Evolutionary conservation across 495 filamentous ascomycete genomes (phyloP), one percentile per base, ranked within the genome.

Genomic region (Talaromyces nanjingensis): DNA sequence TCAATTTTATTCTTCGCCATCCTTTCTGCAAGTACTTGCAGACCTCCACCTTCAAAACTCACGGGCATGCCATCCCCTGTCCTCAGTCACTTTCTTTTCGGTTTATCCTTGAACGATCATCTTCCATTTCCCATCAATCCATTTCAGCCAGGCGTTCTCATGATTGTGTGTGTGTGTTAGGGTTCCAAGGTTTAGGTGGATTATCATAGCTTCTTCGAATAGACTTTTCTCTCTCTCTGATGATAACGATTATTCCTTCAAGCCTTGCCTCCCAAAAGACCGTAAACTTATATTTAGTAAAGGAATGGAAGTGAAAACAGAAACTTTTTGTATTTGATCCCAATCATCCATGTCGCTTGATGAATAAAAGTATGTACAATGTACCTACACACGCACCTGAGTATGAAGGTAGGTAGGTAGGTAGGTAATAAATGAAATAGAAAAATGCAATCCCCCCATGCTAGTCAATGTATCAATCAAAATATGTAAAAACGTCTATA

Each of bases 241-340:
- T 42, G 37, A 42, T 42, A 42, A 42, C 9, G 37, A 42, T 16
- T 42, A 42, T 42, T 14, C 16, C 37, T 42, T 42, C 29, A 31
- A 31, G 29, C 29, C 29, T 31, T 31, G 29, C 29, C 29, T 31
- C 4, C 29, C 29, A 31, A 31, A 27, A 27, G 4, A 6, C 29
- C 29, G 29, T 31, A 31, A 31, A 31, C 3, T 31, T 31, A 31
- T 3, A 31, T 31, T 31, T 31, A 6, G 3, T 3, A 31, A 31
- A 31, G 29, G 29, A 31, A 31, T 31, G 6, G 4, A 18, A 45
- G 42, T 49, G 45, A 49, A 49, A 49, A 20, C 45, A 49, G 45
- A 49, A 49, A 49, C 45, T 49, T 49, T 49, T 49, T 49, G 45
- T 49, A 49, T 57, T 57, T 57, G 25, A 27, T 29, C 54, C 22